phyloP scores from a whole-genome alignment of 257 asterid genomes.

The Gentiana dahurica region DNA sequence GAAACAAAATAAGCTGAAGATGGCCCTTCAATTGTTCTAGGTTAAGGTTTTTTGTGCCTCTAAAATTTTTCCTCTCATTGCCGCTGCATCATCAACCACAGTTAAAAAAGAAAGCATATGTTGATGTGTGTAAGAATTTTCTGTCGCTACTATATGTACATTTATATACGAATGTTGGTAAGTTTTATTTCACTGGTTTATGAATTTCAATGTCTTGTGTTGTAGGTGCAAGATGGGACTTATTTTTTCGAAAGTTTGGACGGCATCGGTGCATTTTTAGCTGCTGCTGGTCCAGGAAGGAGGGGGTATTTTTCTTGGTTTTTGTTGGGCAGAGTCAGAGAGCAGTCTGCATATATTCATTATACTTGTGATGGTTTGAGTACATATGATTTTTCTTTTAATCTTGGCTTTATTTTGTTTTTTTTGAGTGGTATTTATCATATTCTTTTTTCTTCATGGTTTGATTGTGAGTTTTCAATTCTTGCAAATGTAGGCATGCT shows the following conservation, averaged over 20 bases:
- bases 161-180: background rate
- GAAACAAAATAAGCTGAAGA: conserved; percentile 95
- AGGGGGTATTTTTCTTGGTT: conserved; percentile 12
- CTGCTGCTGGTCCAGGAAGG: conserved; percentile 51
- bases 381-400: conserved; percentile 13
- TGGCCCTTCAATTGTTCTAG: conserved; percentile 78
- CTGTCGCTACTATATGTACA: conserved; percentile 3
- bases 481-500: conserved; percentile 33
- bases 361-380: conserved; percentile 21
- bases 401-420: conserved; percentile 3
- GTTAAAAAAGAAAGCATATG: conserved; percentile 20
- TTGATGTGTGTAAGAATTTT: conserved; percentile 22
- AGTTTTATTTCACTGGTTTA: conserved; percentile 11
- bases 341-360: conserved; percentile 12
- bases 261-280: conserved; percentile 50
- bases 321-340: conserved; percentile 16
- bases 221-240: conserved; percentile 1
- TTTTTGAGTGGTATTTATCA: conserved; percentile 26
- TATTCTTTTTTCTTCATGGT: conserved; percentile 42
- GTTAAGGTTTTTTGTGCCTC: conserved; percentile 8
- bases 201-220: too few species aligned
- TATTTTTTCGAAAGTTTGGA: conserved; percentile 23
- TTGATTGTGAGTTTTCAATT: conserved; percentile 52
- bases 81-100: conserved; percentile 13
- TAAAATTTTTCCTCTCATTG: conserved; percentile 12